A percentile compares a stretch with the other conserved stretches of the same genome.
Evolutionary conservation across 83 land plant genomes (phyloP).

Genomic region (Thuja plicata): DNA sequence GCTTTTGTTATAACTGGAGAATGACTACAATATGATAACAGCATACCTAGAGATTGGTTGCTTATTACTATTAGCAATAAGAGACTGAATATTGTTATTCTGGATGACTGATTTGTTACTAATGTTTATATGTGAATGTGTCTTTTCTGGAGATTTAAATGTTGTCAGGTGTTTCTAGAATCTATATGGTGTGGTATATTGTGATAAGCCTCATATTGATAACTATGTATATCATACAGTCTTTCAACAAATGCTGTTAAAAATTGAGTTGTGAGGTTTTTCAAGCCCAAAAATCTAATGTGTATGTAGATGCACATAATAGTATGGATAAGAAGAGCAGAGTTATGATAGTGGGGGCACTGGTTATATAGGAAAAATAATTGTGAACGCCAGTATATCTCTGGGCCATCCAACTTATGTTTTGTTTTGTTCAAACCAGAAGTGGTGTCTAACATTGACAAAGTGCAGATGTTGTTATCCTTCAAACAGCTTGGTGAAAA

Average conservation of each 20-base stretch:
- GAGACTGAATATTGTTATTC: background rate
- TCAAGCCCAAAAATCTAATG: too few species aligned
- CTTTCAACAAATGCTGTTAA: background rate
- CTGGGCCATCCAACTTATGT: too few species aligned
- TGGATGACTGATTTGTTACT: background rate
- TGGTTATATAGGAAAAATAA: too few species aligned
- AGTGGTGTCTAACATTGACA: too few species aligned
- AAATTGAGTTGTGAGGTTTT: background rate
- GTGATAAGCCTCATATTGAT: background rate
- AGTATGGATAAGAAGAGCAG: too few species aligned
- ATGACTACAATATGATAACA: background rate
- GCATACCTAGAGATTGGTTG: background rate
- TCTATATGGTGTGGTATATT: background rate
- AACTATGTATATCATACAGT: background rate
- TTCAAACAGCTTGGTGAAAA: too few species aligned
- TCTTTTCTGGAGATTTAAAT: background rate
- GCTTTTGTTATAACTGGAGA: background rate
- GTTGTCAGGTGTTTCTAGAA: background rate
- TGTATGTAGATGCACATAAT: too few species aligned
- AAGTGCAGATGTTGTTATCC: too few species aligned
- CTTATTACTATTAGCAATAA: background rate
- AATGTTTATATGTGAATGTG: background rate
- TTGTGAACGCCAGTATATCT: too few species aligned
- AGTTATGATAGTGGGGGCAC: too few species aligned
- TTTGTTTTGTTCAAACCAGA: too few species aligned